These are phyloP conservation scores for Pholiota microspora DNA, from an alignment of 768 basidiomycete genomes.

Conservation along the genomic window DNA sequence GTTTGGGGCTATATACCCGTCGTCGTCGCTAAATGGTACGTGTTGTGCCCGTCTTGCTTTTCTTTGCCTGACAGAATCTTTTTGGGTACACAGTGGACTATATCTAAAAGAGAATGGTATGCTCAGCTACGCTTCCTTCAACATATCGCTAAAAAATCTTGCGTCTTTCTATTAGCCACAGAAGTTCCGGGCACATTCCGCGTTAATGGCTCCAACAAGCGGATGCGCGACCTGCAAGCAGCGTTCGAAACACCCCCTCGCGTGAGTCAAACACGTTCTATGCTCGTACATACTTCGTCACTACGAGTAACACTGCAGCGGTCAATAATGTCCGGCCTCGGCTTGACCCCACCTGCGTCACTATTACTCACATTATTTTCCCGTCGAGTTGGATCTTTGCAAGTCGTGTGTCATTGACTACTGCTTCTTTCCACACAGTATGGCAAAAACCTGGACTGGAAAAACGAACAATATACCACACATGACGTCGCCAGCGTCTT, in stretches of 20 bases:
- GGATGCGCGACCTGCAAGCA: constrained; percentile 94
- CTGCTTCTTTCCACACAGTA: constrained; percentile 54
- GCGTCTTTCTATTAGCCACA: constrained; percentile 63
- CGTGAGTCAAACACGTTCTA: constrained; percentile 39
- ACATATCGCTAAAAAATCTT: neutral
- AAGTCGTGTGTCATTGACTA: neutral
- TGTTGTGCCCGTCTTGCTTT: constrained; percentile 9
- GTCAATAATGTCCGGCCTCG: constrained; percentile 5
- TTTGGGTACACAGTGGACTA: constrained; percentile 58
- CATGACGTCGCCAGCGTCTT: constrained; percentile 98
- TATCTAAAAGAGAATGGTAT: constrained; percentile 93
- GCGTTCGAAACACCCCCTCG: constrained; percentile 87
- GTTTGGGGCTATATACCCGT: constrained; percentile 96
- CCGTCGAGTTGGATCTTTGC: neutral
- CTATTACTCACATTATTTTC: neutral
- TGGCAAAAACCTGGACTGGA: constrained; percentile 93
- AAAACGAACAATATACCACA: constrained; percentile 78
- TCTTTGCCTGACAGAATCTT: constrained; percentile 2
- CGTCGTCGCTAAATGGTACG: constrained; percentile 94
- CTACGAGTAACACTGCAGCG: constrained; percentile 1
- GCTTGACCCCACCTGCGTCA: neutral
- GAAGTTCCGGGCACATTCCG: constrained; percentile 94
- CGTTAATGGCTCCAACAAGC: constrained; percentile 90
- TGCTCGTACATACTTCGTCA: neutral
- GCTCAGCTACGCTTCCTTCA: constrained; percentile 11